These are phyloP conservation scores for Leishmania arabica DNA, from an alignment of 208 protist species.

Conservation along the genomic window DNA sequence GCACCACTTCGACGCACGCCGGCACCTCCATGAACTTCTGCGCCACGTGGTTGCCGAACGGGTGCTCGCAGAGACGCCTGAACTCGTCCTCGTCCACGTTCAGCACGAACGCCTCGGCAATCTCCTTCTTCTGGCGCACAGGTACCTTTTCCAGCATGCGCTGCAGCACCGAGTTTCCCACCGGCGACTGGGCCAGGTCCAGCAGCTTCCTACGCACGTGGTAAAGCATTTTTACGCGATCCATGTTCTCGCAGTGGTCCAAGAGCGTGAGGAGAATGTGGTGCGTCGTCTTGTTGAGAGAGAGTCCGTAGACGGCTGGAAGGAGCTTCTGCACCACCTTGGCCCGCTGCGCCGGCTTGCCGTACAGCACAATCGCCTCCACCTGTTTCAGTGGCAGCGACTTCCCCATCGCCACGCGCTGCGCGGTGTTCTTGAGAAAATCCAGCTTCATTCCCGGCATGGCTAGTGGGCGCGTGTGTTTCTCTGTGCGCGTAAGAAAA, in stretches of 20 bases:
- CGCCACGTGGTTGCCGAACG: conserved; percentile 87
- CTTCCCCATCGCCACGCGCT: conserved; percentile 80
- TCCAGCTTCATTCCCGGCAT: conserved; percentile 83
- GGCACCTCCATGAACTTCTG: conserved; percentile 84
- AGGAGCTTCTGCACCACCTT: conserved; percentile 86
- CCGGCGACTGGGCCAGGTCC: conserved; percentile 66
- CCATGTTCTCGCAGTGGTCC: conserved; percentile 75
- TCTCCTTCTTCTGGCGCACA: conserved; percentile 70
- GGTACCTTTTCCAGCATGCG: conserved; percentile 81
- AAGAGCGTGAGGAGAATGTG: conserved; percentile 79
- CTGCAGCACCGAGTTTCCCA: conserved; percentile 85
- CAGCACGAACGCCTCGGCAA: conserved; percentile 82
- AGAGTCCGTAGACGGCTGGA: conserved; percentile 66
- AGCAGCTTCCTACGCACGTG: conserved; percentile 76
- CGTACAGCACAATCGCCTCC: conserved; percentile 87
- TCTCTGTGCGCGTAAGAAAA: neutral
- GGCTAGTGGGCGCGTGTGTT: neutral
- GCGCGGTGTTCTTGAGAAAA: conserved; percentile 88
- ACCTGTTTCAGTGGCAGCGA: conserved; percentile 86
- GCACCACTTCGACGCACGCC: conserved; percentile 65
- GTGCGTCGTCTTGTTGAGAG: conserved; percentile 77
- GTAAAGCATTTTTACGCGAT: conserved; percentile 83
- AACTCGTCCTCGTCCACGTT: conserved; percentile 86
- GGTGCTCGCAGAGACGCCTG: conserved; percentile 67
- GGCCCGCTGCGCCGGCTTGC: conserved; percentile 76